These are phyloP conservation scores for Platanus orientalis DNA, from an alignment of 164 flowering plant genomes.

Conservation along the genomic window DNA sequence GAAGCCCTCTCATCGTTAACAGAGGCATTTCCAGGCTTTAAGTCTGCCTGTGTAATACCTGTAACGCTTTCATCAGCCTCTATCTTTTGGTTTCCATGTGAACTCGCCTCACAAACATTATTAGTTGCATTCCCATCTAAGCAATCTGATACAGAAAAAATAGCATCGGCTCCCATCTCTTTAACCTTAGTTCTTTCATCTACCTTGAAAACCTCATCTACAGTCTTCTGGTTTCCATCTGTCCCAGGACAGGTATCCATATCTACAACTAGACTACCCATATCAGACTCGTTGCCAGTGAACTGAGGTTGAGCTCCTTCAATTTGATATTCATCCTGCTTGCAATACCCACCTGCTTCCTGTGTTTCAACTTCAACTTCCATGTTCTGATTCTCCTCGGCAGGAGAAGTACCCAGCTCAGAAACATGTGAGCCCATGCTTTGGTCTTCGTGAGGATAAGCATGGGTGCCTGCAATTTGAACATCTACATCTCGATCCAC, in stretches of 20 bases:
- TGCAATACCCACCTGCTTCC: neutral
- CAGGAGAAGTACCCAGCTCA: constrained; percentile 1
- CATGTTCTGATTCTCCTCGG: neutral
- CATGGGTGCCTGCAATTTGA: neutral
- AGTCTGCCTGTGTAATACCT: neutral
- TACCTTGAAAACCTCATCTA: constrained; percentile 1
- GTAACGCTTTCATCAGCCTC: neutral
- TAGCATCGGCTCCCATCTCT: constrained; percentile 6
- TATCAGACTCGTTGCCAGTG: neutral
- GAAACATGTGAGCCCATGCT: neutral
- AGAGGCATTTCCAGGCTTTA: neutral
- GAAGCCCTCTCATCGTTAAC: constrained; percentile 2
- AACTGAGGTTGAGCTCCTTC: neutral
- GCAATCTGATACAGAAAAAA: too few relatives aligned
- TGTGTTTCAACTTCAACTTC: neutral
- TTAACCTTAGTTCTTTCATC: neutral
- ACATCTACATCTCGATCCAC: neutral
- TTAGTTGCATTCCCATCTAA: neutral
- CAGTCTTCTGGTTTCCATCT: constrained; percentile 3
- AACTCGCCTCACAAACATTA: constrained; percentile 5
- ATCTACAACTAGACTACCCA: constrained; percentile 10
- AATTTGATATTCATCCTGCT: neutral
- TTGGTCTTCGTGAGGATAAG: neutral
- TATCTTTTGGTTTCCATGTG: neutral
- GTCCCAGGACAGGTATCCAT: constrained; percentile 3